phyloP scores from a whole-genome alignment of 2,329 filamentous ascomycete genomes.

The Aspergillus arachidicola region DNA sequence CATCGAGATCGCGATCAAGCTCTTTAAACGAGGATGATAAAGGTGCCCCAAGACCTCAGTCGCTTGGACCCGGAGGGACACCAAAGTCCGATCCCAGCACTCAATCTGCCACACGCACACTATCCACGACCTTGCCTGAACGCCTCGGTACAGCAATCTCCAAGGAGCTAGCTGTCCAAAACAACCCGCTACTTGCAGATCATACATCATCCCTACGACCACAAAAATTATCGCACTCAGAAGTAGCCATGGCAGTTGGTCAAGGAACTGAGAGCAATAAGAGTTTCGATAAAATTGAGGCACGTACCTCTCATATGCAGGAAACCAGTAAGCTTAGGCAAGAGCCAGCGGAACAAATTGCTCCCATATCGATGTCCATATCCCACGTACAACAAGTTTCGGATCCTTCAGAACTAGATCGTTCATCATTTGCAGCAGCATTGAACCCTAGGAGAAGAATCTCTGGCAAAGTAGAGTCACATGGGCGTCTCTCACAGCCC shows the following conservation, averaged over 20 bases:
- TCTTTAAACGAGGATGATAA: constrained; percentile 26
- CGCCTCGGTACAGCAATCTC: constrained; percentile 35
- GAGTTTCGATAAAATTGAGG: constrained; percentile 13
- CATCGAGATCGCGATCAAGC: constrained; percentile 31
- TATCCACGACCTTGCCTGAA: constrained; percentile 31
- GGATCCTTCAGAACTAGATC: constrained; percentile 26
- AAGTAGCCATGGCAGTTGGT: constrained; percentile 22
- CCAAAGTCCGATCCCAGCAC: constrained; percentile 7
- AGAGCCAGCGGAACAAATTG: constrained; percentile 1
- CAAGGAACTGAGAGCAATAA: constrained; percentile 19
- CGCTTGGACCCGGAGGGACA: constrained; percentile 3
- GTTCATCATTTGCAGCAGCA: constrained; percentile 27
- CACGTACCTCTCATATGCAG: constrained; percentile 19
- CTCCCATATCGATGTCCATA: not conserved
- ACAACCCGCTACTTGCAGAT: constrained; percentile 22
- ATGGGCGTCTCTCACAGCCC: not conserved
- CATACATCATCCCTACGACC: constrained; percentile 15
- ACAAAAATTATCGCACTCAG: constrained; percentile 19
- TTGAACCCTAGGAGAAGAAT: constrained; percentile 25
- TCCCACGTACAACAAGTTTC: constrained; percentile 3
- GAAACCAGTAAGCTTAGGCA: not conserved
- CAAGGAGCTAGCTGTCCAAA: constrained; percentile 29
- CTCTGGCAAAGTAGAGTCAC: not conserved
- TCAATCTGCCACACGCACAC: constrained; percentile 17
- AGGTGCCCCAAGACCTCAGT: not conserved